phyloP scores from a whole-genome alignment of 305 asterid species.

The Fraxinus latifolia region DNA sequence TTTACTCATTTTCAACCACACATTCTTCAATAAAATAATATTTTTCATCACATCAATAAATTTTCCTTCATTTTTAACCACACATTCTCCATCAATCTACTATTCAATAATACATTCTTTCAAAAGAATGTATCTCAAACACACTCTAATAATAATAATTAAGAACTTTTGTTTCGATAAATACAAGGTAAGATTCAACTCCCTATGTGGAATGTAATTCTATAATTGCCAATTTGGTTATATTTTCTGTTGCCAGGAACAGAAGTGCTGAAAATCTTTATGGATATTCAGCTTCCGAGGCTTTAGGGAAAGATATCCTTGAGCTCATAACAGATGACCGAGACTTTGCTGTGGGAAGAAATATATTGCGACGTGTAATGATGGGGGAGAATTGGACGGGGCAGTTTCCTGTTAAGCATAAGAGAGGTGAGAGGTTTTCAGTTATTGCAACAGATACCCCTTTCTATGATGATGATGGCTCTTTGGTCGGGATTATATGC shows the following conservation, averaged over 20 bases:
- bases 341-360: slow-evolving; percentile 47
- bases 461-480: slow-evolving; percentile 74
- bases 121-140: too few relatives aligned
- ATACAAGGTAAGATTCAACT: not conserved
- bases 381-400: slow-evolving; percentile 92
- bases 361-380: slow-evolving; percentile 50
- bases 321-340: slow-evolving; percentile 57
- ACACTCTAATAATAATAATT: not conserved
- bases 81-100: too few relatives aligned
- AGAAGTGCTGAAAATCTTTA: slow-evolving; percentile 71
- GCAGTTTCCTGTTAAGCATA: slow-evolving; percentile 71
- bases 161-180: not conserved
- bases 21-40: too few relatives aligned
- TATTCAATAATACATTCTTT: too few relatives aligned
- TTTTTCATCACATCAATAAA: too few relatives aligned
- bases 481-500: slow-evolving; percentile 66
- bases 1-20: too few relatives aligned
- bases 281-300: slow-evolving; percentile 78
- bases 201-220: not conserved
- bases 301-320: slow-evolving; percentile 55
- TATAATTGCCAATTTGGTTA: not conserved
- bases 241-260: slow-evolving; percentile 53
- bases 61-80: too few relatives aligned
- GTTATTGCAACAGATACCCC: slow-evolving; percentile 73
- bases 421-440: slow-evolving; percentile 65